Evolutionary conservation across 768 basidiomycete species (phyloP), one percentile per base, ranked within the genome.

Genomic region (Hysterangium stoloniferum): DNA sequence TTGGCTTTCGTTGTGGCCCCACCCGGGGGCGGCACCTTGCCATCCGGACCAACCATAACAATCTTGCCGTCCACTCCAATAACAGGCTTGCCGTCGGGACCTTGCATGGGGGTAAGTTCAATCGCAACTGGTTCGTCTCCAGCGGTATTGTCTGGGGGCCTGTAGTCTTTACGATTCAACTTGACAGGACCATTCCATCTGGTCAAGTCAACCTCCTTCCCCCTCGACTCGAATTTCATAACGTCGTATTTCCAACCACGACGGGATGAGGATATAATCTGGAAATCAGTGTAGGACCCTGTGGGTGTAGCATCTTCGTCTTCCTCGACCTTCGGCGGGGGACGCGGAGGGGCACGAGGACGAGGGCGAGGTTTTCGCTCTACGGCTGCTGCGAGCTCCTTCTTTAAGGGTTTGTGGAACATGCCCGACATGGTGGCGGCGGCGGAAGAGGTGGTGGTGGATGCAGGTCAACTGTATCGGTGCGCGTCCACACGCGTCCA

Each of bases 201-300:
- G 45, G 71, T 71, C 48, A 89, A 72, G 61, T 91, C 86, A 49
- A 88, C 68, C 13, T 74, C 70, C 59, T 84, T 84, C 2, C 31
- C 38, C 51, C 83, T 75, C 29, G 82, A 79, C 64, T 87, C 82
- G 63, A 94, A 90, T 66, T 90, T 90, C 85, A 93, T 89, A 52
- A 93, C 79, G 67, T 92, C 86, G 74, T 90, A 88, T 62, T 86
- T 88, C 87, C 88, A 91, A 24, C 84, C 86, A 62, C 86, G 86
- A 61, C 84, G 77, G 13, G 80, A 77, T 25, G 84, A 84, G 6
- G 86, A 86, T 64, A 88, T 76, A 60, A 92, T 77, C 61, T 76
- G 77, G 70, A 79, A 92, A 63, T 91, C 88, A 55, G 78, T 75
- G 68, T 69, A 90, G 0, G 79, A 73, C 55, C 79, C 79, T 4